Conservation (phyloP, 1,284 basidiomycete species). For the Microbotryum violaceum region DNA sequence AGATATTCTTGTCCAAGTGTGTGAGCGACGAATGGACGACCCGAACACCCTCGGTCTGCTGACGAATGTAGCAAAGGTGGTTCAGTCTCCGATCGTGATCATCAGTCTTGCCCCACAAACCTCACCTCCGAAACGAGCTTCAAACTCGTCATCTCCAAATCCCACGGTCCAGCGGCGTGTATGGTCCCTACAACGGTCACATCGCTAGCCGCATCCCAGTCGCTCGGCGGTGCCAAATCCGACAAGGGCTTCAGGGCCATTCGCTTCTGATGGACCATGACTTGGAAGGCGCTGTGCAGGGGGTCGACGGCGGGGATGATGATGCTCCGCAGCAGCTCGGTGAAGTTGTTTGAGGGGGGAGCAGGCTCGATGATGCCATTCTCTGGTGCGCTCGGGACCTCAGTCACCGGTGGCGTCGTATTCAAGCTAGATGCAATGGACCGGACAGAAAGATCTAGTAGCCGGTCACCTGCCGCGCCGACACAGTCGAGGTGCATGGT, state of each 20-base stretch:
- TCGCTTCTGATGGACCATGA: constrained; percentile 49
- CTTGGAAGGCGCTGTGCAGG: constrained; percentile 49
- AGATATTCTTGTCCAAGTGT: neutral
- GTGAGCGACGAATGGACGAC: constrained; percentile 10
- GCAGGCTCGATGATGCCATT: constrained; percentile 20
- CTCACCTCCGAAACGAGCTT: constrained; percentile 46
- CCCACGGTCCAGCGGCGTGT: constrained; percentile 44
- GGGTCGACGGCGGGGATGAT: constrained; percentile 54
- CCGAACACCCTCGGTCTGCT: constrained; percentile 3
- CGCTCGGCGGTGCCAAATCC: constrained; percentile 54
- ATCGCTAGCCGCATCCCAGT: constrained; percentile 51
- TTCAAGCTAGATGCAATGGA: constrained; percentile 42
- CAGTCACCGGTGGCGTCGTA: neutral
- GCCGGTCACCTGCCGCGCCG: constrained; percentile 57
- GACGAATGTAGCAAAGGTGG: neutral
- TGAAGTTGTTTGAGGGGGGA: constrained; percentile 2
- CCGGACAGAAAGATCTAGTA: constrained; percentile 66
- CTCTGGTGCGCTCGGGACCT: constrained; percentile 6
- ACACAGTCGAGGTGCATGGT: constrained; percentile 54
- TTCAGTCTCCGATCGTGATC: neutral
- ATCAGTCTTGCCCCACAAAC: constrained; percentile 37
- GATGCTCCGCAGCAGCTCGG: constrained; percentile 58
- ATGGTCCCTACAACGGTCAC: constrained; percentile 51
- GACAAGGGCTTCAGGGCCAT: constrained; percentile 46
- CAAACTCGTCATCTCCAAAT: constrained; percentile 40